Base-by-base conservation (phyloP, 176 grass and related monocot species). In the Musa beccarii region DNA sequence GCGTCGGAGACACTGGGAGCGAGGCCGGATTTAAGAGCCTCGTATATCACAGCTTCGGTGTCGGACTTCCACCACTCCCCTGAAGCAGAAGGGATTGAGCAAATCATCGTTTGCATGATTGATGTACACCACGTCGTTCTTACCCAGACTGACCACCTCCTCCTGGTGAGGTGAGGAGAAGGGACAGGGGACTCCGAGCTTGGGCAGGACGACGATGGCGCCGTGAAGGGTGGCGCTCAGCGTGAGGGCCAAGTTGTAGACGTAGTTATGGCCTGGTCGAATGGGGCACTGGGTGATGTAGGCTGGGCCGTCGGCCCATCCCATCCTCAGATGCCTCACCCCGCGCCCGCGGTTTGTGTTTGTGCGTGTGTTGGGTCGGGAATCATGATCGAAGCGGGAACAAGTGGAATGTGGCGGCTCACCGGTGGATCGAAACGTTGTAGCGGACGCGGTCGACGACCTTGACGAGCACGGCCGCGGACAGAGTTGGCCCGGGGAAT, bases 361-460 rank as follows among this genome's bases (percentile, higher is more conserved):
- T 26, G 26, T 26, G 26, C 26, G 1, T 26, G 26, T 26, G 26
- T n/a, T 26, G 26, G 1, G 26, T 26, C 1, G 26, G 1, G 2
- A 2, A 26, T 26, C 26, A 26, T 26, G 26, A 26, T 26, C 26
- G 26, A 26, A 26, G 26, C 2, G 26, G 26, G 26, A 26, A 26
- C 26, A 26, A 26, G 1, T 26, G 26, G 26, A 26, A 26, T 26
- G 26, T 26, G 26, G 26, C 52, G 13, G 85, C 89, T 17, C 87
- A 85, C 90, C 90, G 89, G 81, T 92, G 90, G 71, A 84, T 79
- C 29, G 86, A 89, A 66, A 92, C 79, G 66, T 92, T 86, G 84
- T 89, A 77, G 15, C 81, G 53, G 63, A 80, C 76, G 82, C 86
- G 90, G 59, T 92, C 89, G 55, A 87, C 81, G 49, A 92, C 90